Evolutionary conservation across 345 rosid genomes (phyloP), one percentile per base, ranked within the genome.

Genomic region (Brassica juncea): DNA sequence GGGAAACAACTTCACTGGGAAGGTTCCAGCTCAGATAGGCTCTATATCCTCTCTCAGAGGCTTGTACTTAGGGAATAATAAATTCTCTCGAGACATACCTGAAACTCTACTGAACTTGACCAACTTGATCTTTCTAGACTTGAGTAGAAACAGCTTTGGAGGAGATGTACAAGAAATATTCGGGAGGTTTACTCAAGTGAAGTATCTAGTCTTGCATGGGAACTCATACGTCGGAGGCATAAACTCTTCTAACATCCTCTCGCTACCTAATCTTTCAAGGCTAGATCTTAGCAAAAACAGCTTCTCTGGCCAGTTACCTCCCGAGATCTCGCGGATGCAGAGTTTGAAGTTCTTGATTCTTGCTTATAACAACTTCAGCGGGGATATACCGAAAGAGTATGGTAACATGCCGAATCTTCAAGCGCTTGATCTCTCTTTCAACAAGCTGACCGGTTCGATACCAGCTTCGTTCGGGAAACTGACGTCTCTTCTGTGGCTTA

Each of bases 351-450:
- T 80, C 85, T 84, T 94, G 85, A 63, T 86, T 71, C 84, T 94
- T 44, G 87, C 99, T 15, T 73, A 58, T 73, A 94, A 91, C 74
- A 85, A 81, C 16, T 94, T 94, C 64, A 87, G 79, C 7, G 94
- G 93, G 12, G 69, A 64, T 27, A 92, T 94, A 55, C 99, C 99
- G 3, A 39, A 57, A 5, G 97, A 89, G 71, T 92, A 86, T 15
- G 99, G 99, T 8, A 81, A 86, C 69, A 70, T 92, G 81, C 15
- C 81, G 0, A 63, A 49, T 39, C 84, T 94, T 44, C 99, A 94
- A 82, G 88, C 90, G 31, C 90, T 94, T 37, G 99, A 94, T 86
- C 91, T 94, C 70, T 94, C 99, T 63, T 92, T 78, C 84, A 94
- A 94, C 76, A 71, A 10, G 6, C 88, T 94, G 9, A 82, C 78